Evolutionary conservation across 2,329 filamentous ascomycete species (phyloP), one percentile per base, ranked within the genome.

Genomic region (Paracamarosporium sp.): DNA sequence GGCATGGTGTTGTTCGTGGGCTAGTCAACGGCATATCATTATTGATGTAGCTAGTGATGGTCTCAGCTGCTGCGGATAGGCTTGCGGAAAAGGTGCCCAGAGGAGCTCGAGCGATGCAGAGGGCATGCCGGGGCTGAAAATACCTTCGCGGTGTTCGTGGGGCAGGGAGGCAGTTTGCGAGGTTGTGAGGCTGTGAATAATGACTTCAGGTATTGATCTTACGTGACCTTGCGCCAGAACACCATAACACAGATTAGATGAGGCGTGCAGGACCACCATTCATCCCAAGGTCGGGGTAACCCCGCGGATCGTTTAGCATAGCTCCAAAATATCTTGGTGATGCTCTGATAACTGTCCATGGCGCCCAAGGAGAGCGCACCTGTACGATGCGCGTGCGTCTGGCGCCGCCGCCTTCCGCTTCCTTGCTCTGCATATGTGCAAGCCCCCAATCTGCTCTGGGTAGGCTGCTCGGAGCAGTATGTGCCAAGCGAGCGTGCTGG

Each of bases 1-100:
- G 11, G 44, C 3, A 27, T 4, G 27, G 27, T 28, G n/a, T 47
- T 33, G 13, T 15, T 6, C 6, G 15, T 31, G 44, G 44, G n/a
- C 28, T 47, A 22, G 44, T 22, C 17, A 12, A 47, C 13, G 27
- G 5, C 6, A 31, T 17, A 47, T 33, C 20, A 17, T 20, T 35
- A 24, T 48, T n/a, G 45, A 48, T 35, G 30, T 35, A 48, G 30
- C 45, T 48, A 35, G 30, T n/a, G 30, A 48, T 35, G 31, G 20
- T 22, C n/a, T 36, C 44, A 47, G 44, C 28, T 33, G 30, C 17
- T 33, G 44, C 20, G 28, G 15, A 35, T 24, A 33, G 30, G 17
- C 13, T 22, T 31, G 28, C 44, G 44, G 41, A 47, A 5, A n/a
- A 17, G 22, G 17, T n/a, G 44, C 12, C 28, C n/a, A 35, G 44